Evolutionary conservation across 2,329 filamentous ascomycete species (phyloP), one percentile per base, ranked within the genome.

Genomic region (Xenosphaeropsis pyriputrescens): DNA sequence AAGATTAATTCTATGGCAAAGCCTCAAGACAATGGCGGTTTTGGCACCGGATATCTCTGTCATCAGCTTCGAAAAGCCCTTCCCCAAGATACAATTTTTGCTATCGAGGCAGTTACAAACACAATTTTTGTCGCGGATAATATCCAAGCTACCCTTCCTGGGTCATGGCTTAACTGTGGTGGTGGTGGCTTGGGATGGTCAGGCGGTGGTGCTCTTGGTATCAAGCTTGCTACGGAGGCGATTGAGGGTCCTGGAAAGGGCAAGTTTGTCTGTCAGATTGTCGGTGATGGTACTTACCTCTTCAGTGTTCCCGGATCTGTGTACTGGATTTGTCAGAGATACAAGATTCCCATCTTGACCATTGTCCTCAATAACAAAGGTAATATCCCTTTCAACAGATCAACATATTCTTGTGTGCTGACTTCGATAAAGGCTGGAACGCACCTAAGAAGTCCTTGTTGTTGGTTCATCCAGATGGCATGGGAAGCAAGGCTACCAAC

Each of bases 131-230:
- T 86, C 1, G 67, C 73, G 18, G 80, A 91, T 46, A 81, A 86
- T 45, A 60, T 91, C 6, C 75, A 76, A 48, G 68, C 75, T 2
- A 75, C 68, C 0, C 51, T 74, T 0, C 82, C 83, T 0, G 80
- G 81, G 0, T 75, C 73, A 0, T 86, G 79, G 79, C 74, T 89
- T 50, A 88, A 86, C 54, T 88, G 82, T 52, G 83, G 83, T 1
- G 83, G 79, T 1, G 83, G 81, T 12, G 84, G 84, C 2, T 72
- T 89, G 0, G 83, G 83, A 2, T 89, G 83, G 83, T 82, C 75
- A 9, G 83, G 82, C 12, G 83, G 84, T 12, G 83, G 64, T 37
- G 78, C 79, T 0, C 56, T 89, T 3, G 84, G 83, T 2, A 77
- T 88, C 51, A 86, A 88, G 53, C 67, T 89, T 6, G 84, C 80